Evolutionary conservation across 2,329 filamentous ascomycete species (phyloP), one percentile per base, ranked within the genome.

Genomic region (Colletotrichum somersetense): DNA sequence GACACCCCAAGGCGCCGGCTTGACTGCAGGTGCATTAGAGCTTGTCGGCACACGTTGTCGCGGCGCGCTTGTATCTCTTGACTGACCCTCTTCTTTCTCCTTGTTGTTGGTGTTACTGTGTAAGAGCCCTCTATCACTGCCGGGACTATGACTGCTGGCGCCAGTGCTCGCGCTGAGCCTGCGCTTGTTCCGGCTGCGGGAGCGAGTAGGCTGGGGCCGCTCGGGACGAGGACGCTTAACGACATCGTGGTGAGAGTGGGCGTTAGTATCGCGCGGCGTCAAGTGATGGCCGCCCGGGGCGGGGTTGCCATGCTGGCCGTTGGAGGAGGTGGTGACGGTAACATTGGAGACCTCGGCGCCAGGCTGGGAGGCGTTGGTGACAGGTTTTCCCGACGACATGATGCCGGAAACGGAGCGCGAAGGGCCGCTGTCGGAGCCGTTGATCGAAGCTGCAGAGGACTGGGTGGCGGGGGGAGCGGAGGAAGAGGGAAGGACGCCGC

Each of bases 91-190:
- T 77, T 91, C 87, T 78, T 88, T 89, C 77, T 91, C 88, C 74
- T 87, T 85, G 56, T 33, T 67, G n/a, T 12, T 48, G 46, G 4
- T 23, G 11, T 48, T 48, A 23, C 10, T 12, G 75, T 86, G 80
- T 46, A 86, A 82, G 73, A 85, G 80, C 38, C 85, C 85, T 66
- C 91, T 85, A 66, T 96, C 93, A 75, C 91, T 92, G 75, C 91
- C 93, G 8, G 92, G 92, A 77, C 93, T 96, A 73, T 93, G 90
- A 79, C 92, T 96, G 82, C 93, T 96, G 50, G 91, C 89, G n/a
- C 87, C 91, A 50, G 93, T 95, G 81, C 93, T 96, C 33, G 90
- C 92, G 77, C 94, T 97, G 76, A 96, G 91, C 72, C 94, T 89
- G 74, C 94, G 87, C 79, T 93, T 92, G 26, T 86, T 89, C 77